Percentiles rank a stretch among this genome's conserved stretches.
phyloP scores from a whole-genome alignment of 257 asterid species.

The Solanum arcanum region DNA sequence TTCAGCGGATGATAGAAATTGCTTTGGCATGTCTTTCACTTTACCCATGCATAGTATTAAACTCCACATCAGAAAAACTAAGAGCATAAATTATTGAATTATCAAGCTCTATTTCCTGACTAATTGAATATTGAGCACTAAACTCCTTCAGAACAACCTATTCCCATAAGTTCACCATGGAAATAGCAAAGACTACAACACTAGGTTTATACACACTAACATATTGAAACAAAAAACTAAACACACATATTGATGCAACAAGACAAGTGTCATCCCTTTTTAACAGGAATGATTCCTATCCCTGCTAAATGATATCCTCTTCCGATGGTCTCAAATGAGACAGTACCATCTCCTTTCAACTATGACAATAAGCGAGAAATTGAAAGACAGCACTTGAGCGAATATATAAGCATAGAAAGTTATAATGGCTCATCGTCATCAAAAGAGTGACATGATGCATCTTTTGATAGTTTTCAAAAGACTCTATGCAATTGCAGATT shows the following conservation, averaged over 20 bases:
- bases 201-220: not conserved
- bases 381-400: not conserved
- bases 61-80: not conserved
- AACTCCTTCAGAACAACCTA: not conserved
- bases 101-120: not conserved
- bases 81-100: not conserved
- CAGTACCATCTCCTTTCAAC: not conserved
- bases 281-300: not conserved
- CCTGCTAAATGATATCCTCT: not conserved
- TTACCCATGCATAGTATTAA: not conserved
- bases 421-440: not conserved
- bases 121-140: not conserved
- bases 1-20: not conserved
- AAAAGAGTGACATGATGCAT: not conserved
- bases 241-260: not conserved
- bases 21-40: not conserved
- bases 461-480: not conserved
- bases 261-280: not conserved
- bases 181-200: not conserved
- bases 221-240: not conserved
- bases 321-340: not conserved
- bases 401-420: not conserved
- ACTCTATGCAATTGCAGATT: not conserved
- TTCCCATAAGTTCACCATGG: not conserved
- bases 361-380: not conserved